Evolutionary conservation across 2,329 filamentous ascomycete species (phyloP), one percentile per base, ranked within the genome.

Genomic region (Lecanicillium sp.): DNA sequence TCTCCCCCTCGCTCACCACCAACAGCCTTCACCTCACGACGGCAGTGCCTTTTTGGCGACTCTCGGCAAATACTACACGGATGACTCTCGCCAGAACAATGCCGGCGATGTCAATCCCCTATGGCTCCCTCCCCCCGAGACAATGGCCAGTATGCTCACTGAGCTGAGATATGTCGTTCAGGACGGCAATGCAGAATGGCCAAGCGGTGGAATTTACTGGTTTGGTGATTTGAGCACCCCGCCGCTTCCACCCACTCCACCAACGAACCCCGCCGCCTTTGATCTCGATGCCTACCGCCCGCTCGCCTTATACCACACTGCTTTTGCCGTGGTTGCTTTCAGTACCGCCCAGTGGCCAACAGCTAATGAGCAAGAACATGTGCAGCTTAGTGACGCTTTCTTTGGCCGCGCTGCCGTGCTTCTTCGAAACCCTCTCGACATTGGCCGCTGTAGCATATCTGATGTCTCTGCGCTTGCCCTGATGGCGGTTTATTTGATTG

Each of bases 401-500:
- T 71, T 70, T 45, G 59, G 63, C 4, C 58, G 62, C 14, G 69
- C 70, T 6, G 57, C 58, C 15, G 44, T 51, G 31, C 58, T 72
- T 6, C 46, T 73, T 3, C 66, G 68, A 8, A 70, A 71, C 41
- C 66, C 67, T 0, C 58, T 72, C 17, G 67, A 72, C 37, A 58
- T 64, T 17, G 60, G 55, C 0, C 55, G 47, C 13, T 59, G 59
- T 41, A 64, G 60, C 12, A 58, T 64, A n/a, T 55, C 56, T 29
- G 66, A 72, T 36, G 62, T 72, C 3, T 58, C 65, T 1, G 56
- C 62, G 1, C 52, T 73, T 20, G 62, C 62, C 2, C 53, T 74
- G 39, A 67, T 72, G 62, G 62, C 64, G 7, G 57, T 70, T 36
- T 73, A 71, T 46, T 53, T 72, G 14, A 50, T 72, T 20, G 69